Evolutionary conservation across 2,329 filamentous ascomycete genomes (phyloP), one percentile per base, ranked within the genome.

Genomic region (Basipetospora chlamydospora): DNA sequence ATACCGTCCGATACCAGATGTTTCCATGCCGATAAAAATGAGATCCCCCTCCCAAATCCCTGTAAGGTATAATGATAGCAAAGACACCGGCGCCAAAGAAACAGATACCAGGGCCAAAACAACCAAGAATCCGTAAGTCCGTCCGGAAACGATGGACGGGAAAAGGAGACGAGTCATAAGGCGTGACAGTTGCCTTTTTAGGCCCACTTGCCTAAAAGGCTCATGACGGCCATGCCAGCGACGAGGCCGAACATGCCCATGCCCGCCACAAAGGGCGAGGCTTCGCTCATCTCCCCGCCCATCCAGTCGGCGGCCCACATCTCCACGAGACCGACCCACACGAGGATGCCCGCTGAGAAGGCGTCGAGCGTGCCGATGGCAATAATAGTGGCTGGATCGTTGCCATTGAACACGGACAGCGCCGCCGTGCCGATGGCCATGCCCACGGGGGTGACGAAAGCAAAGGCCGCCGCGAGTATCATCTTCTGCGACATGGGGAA

Each of bases 401-500:
- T 84, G 4, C 79, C 80, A 46, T 87, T 86, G 57, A 85, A 86
- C 7, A 63, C 52, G 26, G 76, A 57, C 20, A 86, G 56, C 3
- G 81, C 78, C 3, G 78, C 79, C 23, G 85, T 75, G 1, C 82
- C 81, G 41, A 88, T 85, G 0, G 75, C 79, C 80, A 87, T 87
- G 9, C 81, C 82, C 21, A 84, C 59, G 0, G 81, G 81, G 0
- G 81, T 87, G 38, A 83, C 73, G 18, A 85, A 58, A 1, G 78
- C 70, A 46, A 85, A 87, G 0, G 67, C 63, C 2, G 54, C 44
- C 0, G 69, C 79, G 58, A 87, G 73, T 10, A 72, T 42, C 3
- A 75, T 55, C 49, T 84, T 80, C 42, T 63, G 62, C 40, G 45
- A 44, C 48, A 64, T 52, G 7, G 58, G 51, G 21, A 67, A 44